phyloP scores from a whole-genome alignment of 768 basidiomycete species.

The Boletellus emodensis region DNA sequence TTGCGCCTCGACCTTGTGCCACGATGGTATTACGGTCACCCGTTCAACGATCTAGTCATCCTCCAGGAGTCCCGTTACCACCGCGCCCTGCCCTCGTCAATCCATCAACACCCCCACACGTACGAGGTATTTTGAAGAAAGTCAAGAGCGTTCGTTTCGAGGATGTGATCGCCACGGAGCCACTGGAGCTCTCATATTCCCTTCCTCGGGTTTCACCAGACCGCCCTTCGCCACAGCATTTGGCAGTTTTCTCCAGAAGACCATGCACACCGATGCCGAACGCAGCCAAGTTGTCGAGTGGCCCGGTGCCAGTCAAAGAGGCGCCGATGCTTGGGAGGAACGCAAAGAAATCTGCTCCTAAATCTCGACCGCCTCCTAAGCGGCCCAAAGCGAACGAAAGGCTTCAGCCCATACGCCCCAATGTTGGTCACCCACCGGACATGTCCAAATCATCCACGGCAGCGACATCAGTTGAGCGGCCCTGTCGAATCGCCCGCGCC shows the following conservation, averaged over 20 bases:
- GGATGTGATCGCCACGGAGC: constrained; percentile 11
- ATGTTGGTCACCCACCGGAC: background rate
- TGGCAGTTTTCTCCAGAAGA: constrained; percentile 4
- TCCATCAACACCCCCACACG: constrained; percentile 27
- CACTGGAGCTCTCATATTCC: background rate
- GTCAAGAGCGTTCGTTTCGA: constrained; percentile 39
- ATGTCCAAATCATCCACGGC: constrained; percentile 3
- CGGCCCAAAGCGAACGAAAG: constrained; percentile 11
- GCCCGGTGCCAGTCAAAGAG: background rate
- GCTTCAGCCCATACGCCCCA: background rate
- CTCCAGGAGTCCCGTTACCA: constrained; percentile 20
- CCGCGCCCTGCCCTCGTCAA: constrained; percentile 22
- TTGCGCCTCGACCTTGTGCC: background rate
- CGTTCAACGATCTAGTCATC: constrained; percentile 6
- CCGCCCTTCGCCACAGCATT: constrained; percentile 6
- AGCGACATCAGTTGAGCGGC: constrained; percentile 11
- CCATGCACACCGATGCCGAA: constrained; percentile 10
- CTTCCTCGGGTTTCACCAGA: constrained; percentile 1
- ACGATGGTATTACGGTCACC: constrained; percentile 5
- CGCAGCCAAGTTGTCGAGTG: background rate
- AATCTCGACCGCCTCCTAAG: constrained; percentile 14
- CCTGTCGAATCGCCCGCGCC: constrained; percentile 8
- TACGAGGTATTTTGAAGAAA: constrained; percentile 38
- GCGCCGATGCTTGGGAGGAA: background rate
- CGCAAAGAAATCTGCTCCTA: constrained; percentile 5